These are phyloP conservation scores for Fusarium succisae DNA, from an alignment of 2,329 filamentous ascomycete genomes.

Conservation along the genomic window DNA sequence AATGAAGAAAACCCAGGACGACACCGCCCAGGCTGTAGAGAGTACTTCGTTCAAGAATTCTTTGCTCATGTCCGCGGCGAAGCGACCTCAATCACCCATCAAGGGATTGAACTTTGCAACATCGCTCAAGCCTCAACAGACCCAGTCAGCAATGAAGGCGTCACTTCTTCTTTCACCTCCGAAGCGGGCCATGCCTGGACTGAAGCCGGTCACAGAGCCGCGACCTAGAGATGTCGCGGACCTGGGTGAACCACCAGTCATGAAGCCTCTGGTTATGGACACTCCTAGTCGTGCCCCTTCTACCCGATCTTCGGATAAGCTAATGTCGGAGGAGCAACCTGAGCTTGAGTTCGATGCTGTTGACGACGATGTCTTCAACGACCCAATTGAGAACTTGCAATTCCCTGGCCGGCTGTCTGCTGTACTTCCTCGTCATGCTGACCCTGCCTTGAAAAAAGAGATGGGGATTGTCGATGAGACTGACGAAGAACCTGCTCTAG, in stretches of 20 bases:
- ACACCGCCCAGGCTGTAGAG: constrained; percentile 22
- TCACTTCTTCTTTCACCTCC: constrained; percentile 62
- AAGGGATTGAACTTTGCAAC: constrained; percentile 48
- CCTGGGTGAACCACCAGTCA: constrained; percentile 46
- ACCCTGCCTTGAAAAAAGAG: constrained; percentile 50
- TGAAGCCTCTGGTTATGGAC: constrained; percentile 50
- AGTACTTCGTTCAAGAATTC: constrained; percentile 54
- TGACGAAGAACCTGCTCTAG: constrained; percentile 2
- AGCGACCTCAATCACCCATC: constrained; percentile 57
- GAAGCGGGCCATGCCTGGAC: constrained; percentile 53
- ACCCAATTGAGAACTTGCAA: constrained; percentile 48
- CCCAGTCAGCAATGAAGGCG: constrained; percentile 54
- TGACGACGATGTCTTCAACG: constrained; percentile 47
- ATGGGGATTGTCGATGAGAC: constrained; percentile 45
- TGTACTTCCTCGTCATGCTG: constrained; percentile 54
- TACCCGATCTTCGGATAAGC: constrained; percentile 48
- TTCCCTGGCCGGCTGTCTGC: constrained; percentile 59
- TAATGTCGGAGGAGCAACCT: constrained; percentile 49
- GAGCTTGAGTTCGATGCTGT: constrained; percentile 33
- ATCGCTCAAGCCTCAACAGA: constrained; percentile 41
- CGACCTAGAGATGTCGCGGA: constrained; percentile 27
- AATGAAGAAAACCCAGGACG: constrained; percentile 39
- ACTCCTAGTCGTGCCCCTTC: constrained; percentile 42
- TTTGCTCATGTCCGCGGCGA: constrained; percentile 61
- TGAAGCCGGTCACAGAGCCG: constrained; percentile 47